Conservation (phyloP, 2,329 filamentous ascomycete genomes). For the Tolypocladium ovalisporum region DNA sequence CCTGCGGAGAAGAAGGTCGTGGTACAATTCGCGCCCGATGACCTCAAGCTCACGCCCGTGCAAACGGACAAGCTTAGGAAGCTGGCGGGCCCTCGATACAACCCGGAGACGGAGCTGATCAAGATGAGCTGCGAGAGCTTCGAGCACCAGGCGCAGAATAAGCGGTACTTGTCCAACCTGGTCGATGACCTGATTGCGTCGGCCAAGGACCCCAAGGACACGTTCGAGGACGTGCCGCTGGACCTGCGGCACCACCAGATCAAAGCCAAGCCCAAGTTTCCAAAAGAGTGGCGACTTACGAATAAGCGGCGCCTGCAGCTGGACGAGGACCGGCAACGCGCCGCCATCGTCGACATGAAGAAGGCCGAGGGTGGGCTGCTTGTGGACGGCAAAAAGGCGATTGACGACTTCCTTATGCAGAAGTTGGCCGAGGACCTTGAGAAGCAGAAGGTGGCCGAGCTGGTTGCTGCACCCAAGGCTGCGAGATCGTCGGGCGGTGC, state of each 20-base stretch:
- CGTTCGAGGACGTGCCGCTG: conserved; percentile 79
- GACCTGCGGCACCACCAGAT: conserved; percentile 78
- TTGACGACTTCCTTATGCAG: conserved; percentile 26
- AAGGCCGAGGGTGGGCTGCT: conserved; percentile 42
- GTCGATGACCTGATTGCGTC: conserved; percentile 62
- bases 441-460: conserved; percentile 20
- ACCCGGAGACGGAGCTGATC: conserved; percentile 69
- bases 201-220: conserved; percentile 69
- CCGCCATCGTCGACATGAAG: conserved; percentile 41
- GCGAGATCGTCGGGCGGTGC: conserved; percentile 3
- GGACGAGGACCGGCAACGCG: conserved; percentile 43
- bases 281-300: conserved; percentile 73
- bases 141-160: conserved; percentile 87
- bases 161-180: conserved; percentile 78
- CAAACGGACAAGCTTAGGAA: conserved; percentile 80
- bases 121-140: conserved; percentile 89
- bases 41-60: conserved; percentile 56
- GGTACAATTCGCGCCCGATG: conserved; percentile 70
- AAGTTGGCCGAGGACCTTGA: conserved; percentile 21
- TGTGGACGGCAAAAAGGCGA: conserved; percentile 44
- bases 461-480: conserved; percentile 13
- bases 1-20: conserved; percentile 91
- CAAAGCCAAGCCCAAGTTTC: conserved; percentile 60
- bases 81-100: conserved; percentile 75
- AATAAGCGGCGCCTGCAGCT: conserved; percentile 55